Conservation (phyloP, 352 stramenopile species). For the Phytophthora agathidicida region DNA sequence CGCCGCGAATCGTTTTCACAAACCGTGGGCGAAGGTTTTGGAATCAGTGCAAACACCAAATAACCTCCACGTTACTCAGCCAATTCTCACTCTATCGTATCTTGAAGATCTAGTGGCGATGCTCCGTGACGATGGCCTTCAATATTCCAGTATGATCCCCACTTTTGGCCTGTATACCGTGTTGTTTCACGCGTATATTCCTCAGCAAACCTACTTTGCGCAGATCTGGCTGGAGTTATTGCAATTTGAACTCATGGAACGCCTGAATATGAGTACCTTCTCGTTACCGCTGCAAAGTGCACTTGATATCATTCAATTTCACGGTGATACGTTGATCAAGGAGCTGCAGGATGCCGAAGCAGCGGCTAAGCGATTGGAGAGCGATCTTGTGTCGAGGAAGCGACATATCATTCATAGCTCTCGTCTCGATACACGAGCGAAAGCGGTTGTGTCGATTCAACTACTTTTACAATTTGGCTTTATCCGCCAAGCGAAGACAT, state of each 20-base stretch:
- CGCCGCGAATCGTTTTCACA: conserved; percentile 52
- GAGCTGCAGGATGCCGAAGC: conserved; percentile 43
- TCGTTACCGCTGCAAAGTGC: conserved; percentile 57
- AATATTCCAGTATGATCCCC: conserved; percentile 44
- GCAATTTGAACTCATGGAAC: conserved; percentile 54
- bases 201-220: conserved; percentile 35
- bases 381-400: conserved; percentile 10
- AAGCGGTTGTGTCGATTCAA: conserved; percentile 34
- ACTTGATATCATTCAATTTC: conserved; percentile 53
- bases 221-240: conserved; percentile 66
- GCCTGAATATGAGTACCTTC: conserved; percentile 45
- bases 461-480: conserved; percentile 61
- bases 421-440: conserved; percentile 28
- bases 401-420: conserved; percentile 33
- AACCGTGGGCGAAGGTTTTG: conserved; percentile 48
- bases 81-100: conserved; percentile 49
- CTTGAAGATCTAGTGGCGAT: conserved; percentile 55
- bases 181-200: conserved; percentile 45
- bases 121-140: conserved; percentile 33
- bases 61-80: conserved; percentile 45
- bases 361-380: not conserved
- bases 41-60: conserved; percentile 13
- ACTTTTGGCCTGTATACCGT: conserved; percentile 60
- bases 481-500: conserved; percentile 59
- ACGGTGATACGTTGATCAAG: conserved; percentile 43